Conservation (phyloP, 225 moss, liverwort and hornwort genomes). For the Physcomitrium patens region DNA sequence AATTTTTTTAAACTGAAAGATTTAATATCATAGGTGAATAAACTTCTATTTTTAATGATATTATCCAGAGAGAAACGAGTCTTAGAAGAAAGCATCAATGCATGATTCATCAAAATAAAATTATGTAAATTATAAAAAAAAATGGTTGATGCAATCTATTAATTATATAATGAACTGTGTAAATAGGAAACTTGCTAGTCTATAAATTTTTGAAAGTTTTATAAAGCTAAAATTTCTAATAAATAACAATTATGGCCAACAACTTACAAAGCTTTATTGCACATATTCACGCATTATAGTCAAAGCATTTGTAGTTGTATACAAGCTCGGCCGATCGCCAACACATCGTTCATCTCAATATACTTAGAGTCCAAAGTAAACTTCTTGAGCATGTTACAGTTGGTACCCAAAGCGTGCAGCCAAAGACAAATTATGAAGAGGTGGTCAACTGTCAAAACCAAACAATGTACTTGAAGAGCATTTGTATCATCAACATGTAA, state of each 20-base stretch:
- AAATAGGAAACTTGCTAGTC: conserved; percentile 44
- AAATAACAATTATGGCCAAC: conserved; percentile 63
- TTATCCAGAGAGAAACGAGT: neutral
- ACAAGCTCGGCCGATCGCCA: conserved; percentile 75
- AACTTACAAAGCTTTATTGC: conserved; percentile 72
- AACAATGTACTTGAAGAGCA: too few relatives aligned
- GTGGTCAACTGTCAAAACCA: too few relatives aligned
- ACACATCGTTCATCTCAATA: conserved; percentile 63
- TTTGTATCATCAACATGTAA: too few relatives aligned
- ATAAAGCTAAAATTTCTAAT: conserved; percentile 66
- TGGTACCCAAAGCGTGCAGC: conserved; percentile 54
- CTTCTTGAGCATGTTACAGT: conserved; percentile 60
- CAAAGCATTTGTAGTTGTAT: conserved; percentile 56
- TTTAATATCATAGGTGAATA: neutral
- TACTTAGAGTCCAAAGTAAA: conserved; percentile 71
- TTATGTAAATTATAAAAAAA: too few relatives aligned
- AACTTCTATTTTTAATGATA: too few relatives aligned
- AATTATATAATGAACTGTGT: neutral
- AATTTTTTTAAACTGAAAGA: neutral
- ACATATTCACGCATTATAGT: conserved; percentile 73
- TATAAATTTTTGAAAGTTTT: conserved; percentile 79
- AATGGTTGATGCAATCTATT: neutral
- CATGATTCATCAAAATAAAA: neutral
- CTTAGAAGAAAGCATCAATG: neutral
- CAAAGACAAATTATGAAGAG: neutral